Conservation (phyloP, 140 eudicot genomes). For the Senecio squalidus region DNA sequence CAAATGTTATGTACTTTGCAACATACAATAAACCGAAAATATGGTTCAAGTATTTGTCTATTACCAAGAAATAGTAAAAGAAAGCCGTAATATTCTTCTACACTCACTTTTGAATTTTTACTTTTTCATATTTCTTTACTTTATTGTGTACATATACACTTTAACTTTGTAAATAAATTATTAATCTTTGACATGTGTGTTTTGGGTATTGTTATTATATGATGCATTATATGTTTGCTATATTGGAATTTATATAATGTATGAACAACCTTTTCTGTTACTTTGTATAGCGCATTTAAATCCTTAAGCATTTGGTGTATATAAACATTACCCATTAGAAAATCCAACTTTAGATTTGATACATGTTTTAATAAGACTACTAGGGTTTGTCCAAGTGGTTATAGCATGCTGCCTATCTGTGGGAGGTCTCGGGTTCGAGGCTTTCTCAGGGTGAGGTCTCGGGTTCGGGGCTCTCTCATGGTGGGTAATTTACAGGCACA, state of each 20-base stretch:
- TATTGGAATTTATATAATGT: not conserved
- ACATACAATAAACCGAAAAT: not conserved
- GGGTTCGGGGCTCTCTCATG: no score
- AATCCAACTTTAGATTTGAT: not conserved
- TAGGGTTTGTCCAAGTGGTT: no score
- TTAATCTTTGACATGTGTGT: slow-evolving; percentile 2
- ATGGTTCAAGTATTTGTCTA: not conserved
- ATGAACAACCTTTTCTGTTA: not conserved
- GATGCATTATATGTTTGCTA: not conserved
- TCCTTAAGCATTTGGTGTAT: not conserved
- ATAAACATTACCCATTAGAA: not conserved
- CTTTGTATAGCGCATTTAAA: not conserved
- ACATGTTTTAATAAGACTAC: no score
- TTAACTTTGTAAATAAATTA: slow-evolving; percentile 1
- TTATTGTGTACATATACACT: not conserved
- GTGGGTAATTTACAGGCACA: no score
- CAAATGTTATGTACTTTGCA: no score
- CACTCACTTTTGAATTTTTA: not conserved
- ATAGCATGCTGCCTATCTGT: no score
- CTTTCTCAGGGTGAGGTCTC: no score
- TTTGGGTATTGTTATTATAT: slow-evolving; percentile 7
- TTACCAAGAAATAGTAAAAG: not conserved
- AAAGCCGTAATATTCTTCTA: not conserved
- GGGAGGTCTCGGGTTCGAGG: no score
- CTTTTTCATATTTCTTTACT: slow-evolving; percentile 4